phyloP scores from a whole-genome alignment of 2,329 filamentous ascomycete genomes.

The Ambrosiella beaveri region DNA sequence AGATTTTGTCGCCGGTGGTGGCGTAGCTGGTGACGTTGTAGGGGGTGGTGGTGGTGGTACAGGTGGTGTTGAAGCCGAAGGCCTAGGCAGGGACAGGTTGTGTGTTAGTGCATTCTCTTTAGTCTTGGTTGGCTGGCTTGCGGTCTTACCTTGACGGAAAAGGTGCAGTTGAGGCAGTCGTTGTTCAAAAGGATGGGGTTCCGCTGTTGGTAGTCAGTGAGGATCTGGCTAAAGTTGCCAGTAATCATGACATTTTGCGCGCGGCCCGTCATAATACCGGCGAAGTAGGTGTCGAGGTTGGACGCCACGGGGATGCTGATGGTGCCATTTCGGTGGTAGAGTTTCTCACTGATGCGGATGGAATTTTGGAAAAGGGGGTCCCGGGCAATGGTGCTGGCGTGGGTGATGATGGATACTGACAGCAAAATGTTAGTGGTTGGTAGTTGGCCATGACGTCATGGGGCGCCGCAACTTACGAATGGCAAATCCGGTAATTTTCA shows the following conservation, averaged over 20 bases:
- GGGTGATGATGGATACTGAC: slow-evolving; percentile 10
- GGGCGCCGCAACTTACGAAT: slow-evolving; percentile 3
- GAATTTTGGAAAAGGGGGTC: slow-evolving; percentile 13
- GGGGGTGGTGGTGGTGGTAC: not conserved
- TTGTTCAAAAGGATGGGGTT: slow-evolving; percentile 9
- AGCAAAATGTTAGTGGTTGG: not conserved
- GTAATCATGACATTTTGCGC: slow-evolving; percentile 12
- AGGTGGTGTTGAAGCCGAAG: slow-evolving; percentile 9
- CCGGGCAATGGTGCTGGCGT: slow-evolving; percentile 10
- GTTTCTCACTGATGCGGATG: slow-evolving; percentile 9
- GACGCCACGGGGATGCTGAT: slow-evolving; percentile 6
- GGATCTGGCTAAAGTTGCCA: slow-evolving; percentile 11
- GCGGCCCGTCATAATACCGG: slow-evolving; percentile 8
- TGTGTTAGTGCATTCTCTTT: not conserved
- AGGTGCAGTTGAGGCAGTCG: slow-evolving; percentile 13
- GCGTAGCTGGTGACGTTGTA: slow-evolving; percentile 8
- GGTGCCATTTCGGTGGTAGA: slow-evolving; percentile 8
- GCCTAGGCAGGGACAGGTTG: not conserved
- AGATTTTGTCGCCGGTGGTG: not conserved
- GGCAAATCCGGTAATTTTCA: slow-evolving; percentile 11
- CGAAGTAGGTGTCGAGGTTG: slow-evolving; percentile 8
- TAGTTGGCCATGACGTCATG: not conserved
- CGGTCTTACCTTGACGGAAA: slow-evolving; percentile 3
- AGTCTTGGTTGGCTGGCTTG: not conserved
- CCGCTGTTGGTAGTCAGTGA: slow-evolving; percentile 11